phyloP scores from a whole-genome alignment of 23 red algal species.

The Chondrus crispus region DNA sequence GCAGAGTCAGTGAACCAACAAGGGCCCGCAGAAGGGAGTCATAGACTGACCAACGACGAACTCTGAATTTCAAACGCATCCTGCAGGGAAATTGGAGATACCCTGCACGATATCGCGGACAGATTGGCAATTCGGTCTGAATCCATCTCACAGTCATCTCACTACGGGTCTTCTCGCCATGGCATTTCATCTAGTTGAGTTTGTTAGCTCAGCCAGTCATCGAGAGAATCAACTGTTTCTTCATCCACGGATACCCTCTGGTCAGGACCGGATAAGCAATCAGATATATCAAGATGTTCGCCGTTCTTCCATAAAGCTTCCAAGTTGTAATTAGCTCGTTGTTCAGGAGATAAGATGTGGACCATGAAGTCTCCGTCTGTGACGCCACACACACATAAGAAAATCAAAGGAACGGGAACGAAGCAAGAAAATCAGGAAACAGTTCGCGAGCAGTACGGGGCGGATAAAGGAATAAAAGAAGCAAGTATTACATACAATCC shows the following conservation, averaged over 20 bases:
- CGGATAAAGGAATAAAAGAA: background rate
- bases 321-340: constrained; percentile 75
- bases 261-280: constrained; percentile 16
- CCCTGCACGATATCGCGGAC: too few relatives aligned
- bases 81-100: too few relatives aligned
- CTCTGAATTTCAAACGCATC: too few relatives aligned
- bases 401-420: background rate
- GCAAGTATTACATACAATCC: constrained; percentile 93
- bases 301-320: constrained; percentile 78
- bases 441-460: too few relatives aligned
- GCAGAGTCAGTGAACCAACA: background rate
- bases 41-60: too few relatives aligned
- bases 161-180: too few relatives aligned
- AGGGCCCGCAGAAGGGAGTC: too few relatives aligned
- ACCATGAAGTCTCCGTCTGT: constrained; percentile 93
- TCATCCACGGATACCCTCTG: background rate
- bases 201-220: constrained; percentile 62
- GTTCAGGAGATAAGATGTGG: constrained; percentile 76
- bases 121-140: too few relatives aligned
- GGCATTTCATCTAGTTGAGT: too few relatives aligned
- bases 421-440: background rate
- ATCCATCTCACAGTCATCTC: too few relatives aligned
- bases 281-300: constrained; percentile 78
- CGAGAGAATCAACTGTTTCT: constrained; percentile 1
- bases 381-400: background rate